Conservation (phyloP, 768 basidiomycete species). For the Mycena vulgaris region DNA sequence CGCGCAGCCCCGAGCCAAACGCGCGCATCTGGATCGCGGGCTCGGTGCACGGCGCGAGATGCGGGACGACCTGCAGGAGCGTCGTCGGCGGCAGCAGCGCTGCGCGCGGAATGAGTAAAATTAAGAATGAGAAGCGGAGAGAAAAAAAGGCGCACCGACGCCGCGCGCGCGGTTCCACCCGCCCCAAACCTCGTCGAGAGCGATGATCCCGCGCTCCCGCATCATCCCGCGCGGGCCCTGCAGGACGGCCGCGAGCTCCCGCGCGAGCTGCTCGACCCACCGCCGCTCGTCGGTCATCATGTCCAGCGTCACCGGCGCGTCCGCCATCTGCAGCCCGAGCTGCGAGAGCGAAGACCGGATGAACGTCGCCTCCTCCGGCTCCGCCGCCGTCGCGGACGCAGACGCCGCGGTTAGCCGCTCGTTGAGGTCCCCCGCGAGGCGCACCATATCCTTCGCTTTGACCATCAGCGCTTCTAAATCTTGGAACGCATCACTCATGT, state of each 20-base stretch:
- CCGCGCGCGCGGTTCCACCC: slow-evolving; percentile 96
- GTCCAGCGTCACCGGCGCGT: slow-evolving; percentile 89
- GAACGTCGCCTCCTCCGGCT: slow-evolving; percentile 89
- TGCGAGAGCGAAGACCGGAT: slow-evolving; percentile 92
- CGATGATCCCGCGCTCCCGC: slow-evolving; percentile 84
- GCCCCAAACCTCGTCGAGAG: slow-evolving; percentile 95
- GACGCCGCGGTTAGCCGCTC: slow-evolving; percentile 70
- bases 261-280: slow-evolving; percentile 87
- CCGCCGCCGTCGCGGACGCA: slow-evolving; percentile 50
- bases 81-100: slow-evolving; percentile 93
- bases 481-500: slow-evolving; percentile 82
- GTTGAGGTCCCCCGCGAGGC: slow-evolving; percentile 89
- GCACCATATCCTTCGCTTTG: slow-evolving; percentile 94
- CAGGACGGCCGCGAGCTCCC: slow-evolving; percentile 85
- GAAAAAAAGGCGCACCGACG: slow-evolving; percentile 52
- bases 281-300: slow-evolving; percentile 87
- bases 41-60: slow-evolving; percentile 73
- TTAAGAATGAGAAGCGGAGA: neutral
- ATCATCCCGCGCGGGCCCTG: slow-evolving; percentile 76
- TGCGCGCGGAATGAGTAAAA: slow-evolving; percentile 43
- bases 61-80: slow-evolving; percentile 81
- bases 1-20: slow-evolving; percentile 82
- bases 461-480: slow-evolving; percentile 94
- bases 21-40: slow-evolving; percentile 79
- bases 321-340: slow-evolving; percentile 84